Percentiles rank a stretch among this genome's conserved stretches.
These are phyloP conservation scores for Schwanniomyces polymorphus DNA, from an alignment of 805 yeast genomes.

Conservation along the genomic window DNA sequence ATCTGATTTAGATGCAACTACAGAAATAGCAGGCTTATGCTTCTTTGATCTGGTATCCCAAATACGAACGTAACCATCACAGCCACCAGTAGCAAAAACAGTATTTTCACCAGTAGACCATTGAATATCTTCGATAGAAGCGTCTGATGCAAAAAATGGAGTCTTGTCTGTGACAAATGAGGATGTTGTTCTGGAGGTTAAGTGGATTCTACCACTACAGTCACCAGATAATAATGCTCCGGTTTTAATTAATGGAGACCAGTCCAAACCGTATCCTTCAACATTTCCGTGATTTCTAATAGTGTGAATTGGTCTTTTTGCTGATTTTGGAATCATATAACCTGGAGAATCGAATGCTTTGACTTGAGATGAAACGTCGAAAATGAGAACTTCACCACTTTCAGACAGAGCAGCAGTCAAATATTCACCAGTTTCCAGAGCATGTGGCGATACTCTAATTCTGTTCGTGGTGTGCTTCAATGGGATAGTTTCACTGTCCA, in stretches of 20 bases:
- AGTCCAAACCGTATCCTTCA: constrained; percentile 97
- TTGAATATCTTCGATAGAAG: constrained; percentile 94
- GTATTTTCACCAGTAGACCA: constrained; percentile 93
- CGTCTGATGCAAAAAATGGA: constrained; percentile 67
- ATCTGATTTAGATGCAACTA: constrained; percentile 76
- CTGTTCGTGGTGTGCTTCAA: constrained; percentile 85
- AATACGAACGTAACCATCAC: constrained; percentile 87
- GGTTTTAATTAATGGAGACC: constrained; percentile 83
- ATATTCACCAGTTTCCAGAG: constrained; percentile 72
- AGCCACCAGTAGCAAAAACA: constrained; percentile 93
- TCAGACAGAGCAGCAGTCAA: constrained; percentile 88
- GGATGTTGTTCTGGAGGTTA: constrained; percentile 73
- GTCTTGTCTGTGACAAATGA: constrained; percentile 85
- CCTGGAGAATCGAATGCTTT: constrained; percentile 91
- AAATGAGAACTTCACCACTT: constrained; percentile 84
- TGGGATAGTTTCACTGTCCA: constrained; percentile 82
- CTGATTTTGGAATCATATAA: constrained; percentile 68
- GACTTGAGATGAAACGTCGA: constrained; percentile 76
- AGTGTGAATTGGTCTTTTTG: constrained; percentile 81
- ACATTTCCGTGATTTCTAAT: constrained; percentile 84
- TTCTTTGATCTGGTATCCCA: constrained; percentile 97
- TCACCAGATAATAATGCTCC: constrained; percentile 91
- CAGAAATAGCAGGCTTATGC: constrained; percentile 86
- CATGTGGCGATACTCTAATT: constrained; percentile 78
- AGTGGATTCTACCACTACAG: constrained; percentile 75